Evolutionary conservation across 2,329 filamentous ascomycete genomes (phyloP), one percentile per base, ranked within the genome.

Genomic region (Fusarium mexicanum): DNA sequence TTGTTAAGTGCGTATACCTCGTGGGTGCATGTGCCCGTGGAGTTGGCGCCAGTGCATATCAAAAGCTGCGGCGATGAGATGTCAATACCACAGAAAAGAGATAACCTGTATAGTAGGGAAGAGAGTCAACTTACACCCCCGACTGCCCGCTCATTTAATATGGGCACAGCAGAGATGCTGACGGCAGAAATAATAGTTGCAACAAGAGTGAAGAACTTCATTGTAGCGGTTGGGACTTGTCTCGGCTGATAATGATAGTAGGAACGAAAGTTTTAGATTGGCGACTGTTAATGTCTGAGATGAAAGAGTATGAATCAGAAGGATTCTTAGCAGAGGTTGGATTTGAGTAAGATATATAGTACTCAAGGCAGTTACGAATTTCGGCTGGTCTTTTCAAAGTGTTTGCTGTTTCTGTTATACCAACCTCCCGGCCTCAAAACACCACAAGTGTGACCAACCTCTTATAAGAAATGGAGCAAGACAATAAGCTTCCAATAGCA

Each of bases 41-140:
- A 84, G 76, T 88, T 85, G 77, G 83, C 81, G 33, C 87, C 87
- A 35, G 83, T 86, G 81, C 87, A 89, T 61, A 88, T 80, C 67
- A 87, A 83, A 70, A 89, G 68, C 87, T 88, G 64, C 14, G 51
- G 26, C 6, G 22, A 41, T n/a, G 13, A 22, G 16, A 33, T 40
- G 57, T 69, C 53, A 75, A 64, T 48, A 44, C 29, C 41, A 31
- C 37, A 26, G 29, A 51, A 24, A 33, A 44, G 24, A 14, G 5
- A 53, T 41, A 18, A 16, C 10, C 29, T 46, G 16, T 22, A 14
- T 11, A 22, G 12, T n/a, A n/a, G 47, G 18, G 8, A 20, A 37
- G 13, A 20, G 22, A 33, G 22, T 40, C 26, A 50, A 84, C 86
- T 76, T 85, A 87, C 86, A 77, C 86, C 86, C 63, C 86, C 86